Evolutionary conservation across 208 protist species (phyloP).

Genomic region (Kentomonas sorsogonicus): DNA sequence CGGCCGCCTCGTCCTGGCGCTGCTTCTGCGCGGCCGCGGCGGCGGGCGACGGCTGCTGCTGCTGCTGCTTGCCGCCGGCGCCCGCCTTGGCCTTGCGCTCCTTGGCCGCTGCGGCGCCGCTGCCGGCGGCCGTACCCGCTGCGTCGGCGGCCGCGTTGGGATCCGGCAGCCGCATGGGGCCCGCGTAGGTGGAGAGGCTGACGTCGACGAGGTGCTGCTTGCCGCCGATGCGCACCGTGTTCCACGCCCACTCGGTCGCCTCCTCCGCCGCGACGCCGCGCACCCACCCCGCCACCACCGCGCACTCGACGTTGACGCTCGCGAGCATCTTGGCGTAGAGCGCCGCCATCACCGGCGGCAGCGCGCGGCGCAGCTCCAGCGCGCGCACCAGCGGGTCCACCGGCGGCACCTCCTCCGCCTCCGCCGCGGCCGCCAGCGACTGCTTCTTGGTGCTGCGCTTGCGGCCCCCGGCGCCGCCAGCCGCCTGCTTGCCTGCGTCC

Average conservation of each 20-base stretch:
- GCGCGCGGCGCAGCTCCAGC: conserved; percentile 32
- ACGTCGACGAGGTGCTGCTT: conserved; percentile 3
- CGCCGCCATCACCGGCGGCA: conserved; percentile 32
- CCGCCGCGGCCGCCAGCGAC: not conserved
- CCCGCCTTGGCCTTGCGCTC: not conserved
- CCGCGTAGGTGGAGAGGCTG: not conserved
- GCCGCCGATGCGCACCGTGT: conserved; percentile 26
- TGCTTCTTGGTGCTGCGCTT: not conserved
- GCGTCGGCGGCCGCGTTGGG: no score
- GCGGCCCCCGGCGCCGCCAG: not conserved
- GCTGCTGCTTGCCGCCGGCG: not conserved
- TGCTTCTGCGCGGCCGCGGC: not conserved
- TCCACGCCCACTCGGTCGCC: conserved; percentile 67
- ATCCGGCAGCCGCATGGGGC: not conserved
- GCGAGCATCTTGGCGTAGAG: conserved; percentile 59
- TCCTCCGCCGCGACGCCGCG: conserved; percentile 50
- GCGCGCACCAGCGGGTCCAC: conserved; percentile 26
- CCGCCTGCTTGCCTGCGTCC: not conserved
- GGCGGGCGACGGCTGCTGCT: not conserved
- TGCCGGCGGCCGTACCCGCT: not conserved
- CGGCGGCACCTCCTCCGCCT: conserved; percentile 11
- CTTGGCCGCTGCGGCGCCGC: not conserved
- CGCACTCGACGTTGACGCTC: conserved; percentile 26
- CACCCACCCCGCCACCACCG: conserved; percentile 52
- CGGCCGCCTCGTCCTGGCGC: no score